These are phyloP conservation scores for Globisporangium recalcitrans DNA, from an alignment of 352 stramenopile species.

Conservation along the genomic window DNA sequence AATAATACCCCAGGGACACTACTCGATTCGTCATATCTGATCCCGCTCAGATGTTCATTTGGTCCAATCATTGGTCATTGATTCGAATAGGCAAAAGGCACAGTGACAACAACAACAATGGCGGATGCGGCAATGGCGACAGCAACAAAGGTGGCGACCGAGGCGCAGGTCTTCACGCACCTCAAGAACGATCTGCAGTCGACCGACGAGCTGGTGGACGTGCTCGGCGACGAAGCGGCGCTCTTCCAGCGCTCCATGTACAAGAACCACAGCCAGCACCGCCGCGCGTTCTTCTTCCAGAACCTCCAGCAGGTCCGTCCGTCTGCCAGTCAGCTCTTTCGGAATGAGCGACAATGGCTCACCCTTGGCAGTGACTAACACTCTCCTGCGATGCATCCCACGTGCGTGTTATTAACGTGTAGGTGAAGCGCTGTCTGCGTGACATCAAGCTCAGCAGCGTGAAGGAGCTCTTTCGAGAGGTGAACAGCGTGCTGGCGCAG, in stretches of 20 bases:
- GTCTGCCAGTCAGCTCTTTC: not conserved
- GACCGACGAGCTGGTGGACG: slow-evolving; percentile 23
- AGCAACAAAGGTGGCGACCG: not conserved
- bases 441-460: slow-evolving; percentile 40
- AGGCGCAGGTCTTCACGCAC: slow-evolving; percentile 27
- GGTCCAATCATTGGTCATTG: not conserved
- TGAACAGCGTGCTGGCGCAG: slow-evolving; percentile 35
- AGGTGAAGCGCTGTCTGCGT: slow-evolving; percentile 67
- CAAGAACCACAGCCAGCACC: slow-evolving; percentile 87
- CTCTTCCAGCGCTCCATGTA: slow-evolving; percentile 83
- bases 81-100: slow-evolving; percentile 11
- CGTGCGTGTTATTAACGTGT: not conserved
- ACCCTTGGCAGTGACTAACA: not conserved
- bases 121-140: not conserved
- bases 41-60: not conserved
- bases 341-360: not conserved
- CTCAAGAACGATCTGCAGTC: slow-evolving; percentile 36
- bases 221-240: slow-evolving; percentile 51
- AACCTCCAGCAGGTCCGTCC: slow-evolving; percentile 56
- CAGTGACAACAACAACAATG: not conserved
- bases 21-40: not conserved
- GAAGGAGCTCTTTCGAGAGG: slow-evolving; percentile 30
- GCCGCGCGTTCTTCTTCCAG: slow-evolving; percentile 75
- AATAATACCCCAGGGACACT: not conserved
- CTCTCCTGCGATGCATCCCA: no score